Conservation (phyloP, 495 filamentous ascomycete species). For the Apodospora peruviana region DNA sequence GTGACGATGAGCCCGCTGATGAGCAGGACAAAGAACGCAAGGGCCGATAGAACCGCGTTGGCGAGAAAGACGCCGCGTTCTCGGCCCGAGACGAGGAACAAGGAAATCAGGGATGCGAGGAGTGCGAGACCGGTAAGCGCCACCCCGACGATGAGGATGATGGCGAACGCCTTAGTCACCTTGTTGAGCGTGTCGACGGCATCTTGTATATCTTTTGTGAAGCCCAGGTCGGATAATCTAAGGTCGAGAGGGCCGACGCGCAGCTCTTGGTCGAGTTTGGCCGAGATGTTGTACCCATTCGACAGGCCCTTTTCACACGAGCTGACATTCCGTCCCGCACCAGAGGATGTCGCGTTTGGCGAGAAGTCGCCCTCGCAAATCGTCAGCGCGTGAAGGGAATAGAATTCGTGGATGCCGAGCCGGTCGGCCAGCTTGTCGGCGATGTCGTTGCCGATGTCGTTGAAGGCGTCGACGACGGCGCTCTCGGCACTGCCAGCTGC, state of each 20-base stretch:
- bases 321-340: slow-evolving; percentile 51
- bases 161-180: slow-evolving; percentile 49
- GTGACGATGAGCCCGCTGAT: slow-evolving; percentile 18
- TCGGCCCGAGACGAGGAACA: slow-evolving; percentile 32
- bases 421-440: slow-evolving; percentile 36
- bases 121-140: slow-evolving; percentile 52
- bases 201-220: slow-evolving; percentile 57
- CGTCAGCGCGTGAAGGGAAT: slow-evolving; percentile 64
- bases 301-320: slow-evolving; percentile 56
- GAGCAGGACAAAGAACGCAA: slow-evolving; percentile 17
- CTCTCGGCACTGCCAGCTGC: slow-evolving; percentile 25
- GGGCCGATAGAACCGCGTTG: slow-evolving; percentile 20
- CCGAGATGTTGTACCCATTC: slow-evolving; percentile 57
- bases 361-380: slow-evolving; percentile 60
- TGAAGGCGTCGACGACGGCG: slow-evolving; percentile 25
- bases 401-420: slow-evolving; percentile 64
- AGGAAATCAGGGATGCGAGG: slow-evolving; percentile 38
- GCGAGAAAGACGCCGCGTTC: slow-evolving; percentile 1
- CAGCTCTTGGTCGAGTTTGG: slow-evolving; percentile 49
- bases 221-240: slow-evolving; percentile 51
- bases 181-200: slow-evolving; percentile 49
- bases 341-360: slow-evolving; percentile 44
- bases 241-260: slow-evolving; percentile 39
- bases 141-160: slow-evolving; percentile 60
- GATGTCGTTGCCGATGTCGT: slow-evolving; percentile 16